Conservation (phyloP, 768 basidiomycete genomes). For the Kwoniella sp. region DNA sequence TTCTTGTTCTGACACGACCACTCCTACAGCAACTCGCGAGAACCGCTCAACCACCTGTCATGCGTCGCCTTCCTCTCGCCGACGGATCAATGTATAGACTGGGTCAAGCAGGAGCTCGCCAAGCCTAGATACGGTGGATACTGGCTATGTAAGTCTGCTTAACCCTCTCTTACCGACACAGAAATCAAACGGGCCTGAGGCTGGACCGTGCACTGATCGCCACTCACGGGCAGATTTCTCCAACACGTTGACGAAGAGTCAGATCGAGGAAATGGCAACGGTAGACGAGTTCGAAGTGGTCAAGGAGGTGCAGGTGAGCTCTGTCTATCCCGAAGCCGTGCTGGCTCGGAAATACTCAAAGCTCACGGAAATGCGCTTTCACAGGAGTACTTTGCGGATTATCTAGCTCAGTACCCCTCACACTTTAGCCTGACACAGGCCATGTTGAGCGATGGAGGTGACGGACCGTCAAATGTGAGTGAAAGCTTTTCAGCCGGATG, state of each 20-base stretch:
- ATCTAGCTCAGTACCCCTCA: conserved; percentile 79
- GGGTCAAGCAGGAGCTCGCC: conserved; percentile 77
- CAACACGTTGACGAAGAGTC: conserved; percentile 82
- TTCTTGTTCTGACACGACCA: not conserved
- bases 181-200: not conserved
- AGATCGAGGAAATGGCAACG: conserved; percentile 89
- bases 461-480: conserved; percentile 55
- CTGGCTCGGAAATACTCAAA: not conserved
- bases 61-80: conserved; percentile 91
- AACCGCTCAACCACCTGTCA: conserved; percentile 93
- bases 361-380: conserved; percentile 1
- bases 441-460: conserved; percentile 50
- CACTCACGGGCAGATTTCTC: conserved; percentile 74
- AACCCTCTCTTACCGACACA: not conserved
- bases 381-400: conserved; percentile 96
- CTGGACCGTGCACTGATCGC: conserved; percentile 4
- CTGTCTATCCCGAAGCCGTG: not conserved
- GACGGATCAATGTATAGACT: conserved; percentile 77
- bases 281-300: conserved; percentile 97
- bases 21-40: conserved; percentile 62
- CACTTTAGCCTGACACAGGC: conserved; percentile 71
- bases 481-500: not conserved
- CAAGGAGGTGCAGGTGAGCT: conserved; percentile 85
- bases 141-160: conserved; percentile 91
- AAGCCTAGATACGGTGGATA: conserved; percentile 97